These are phyloP conservation scores for Cutaneotrichosporon cavernicola DNA, from an alignment of 1,284 basidiomycete species.

Conservation along the genomic window DNA sequence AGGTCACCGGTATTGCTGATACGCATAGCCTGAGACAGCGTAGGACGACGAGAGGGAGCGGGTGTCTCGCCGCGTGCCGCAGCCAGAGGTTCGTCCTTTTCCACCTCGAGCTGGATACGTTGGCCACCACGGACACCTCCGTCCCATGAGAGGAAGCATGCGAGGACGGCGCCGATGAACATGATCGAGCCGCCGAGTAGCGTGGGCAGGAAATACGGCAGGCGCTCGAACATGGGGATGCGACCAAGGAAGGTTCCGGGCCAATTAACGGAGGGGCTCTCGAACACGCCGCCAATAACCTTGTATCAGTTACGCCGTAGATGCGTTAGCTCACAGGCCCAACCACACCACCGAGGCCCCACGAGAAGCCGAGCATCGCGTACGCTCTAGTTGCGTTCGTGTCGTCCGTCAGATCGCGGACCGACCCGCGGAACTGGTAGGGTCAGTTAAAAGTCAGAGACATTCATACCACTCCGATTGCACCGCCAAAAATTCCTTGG, in stretches of 20 bases:
- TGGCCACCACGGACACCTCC: constrained; percentile 81
- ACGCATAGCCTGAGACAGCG: constrained; percentile 33
- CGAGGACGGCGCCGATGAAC: constrained; percentile 71
- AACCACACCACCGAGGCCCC: constrained; percentile 81
- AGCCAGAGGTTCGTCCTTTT: constrained; percentile 60
- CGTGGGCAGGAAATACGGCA: constrained; percentile 91
- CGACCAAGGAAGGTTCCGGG: constrained; percentile 65
- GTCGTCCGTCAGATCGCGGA: constrained; percentile 72
- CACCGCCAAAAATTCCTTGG: constrained; percentile 93
- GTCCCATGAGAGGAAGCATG: constrained; percentile 84
- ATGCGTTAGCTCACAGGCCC: constrained; percentile 38
- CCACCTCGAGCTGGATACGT: constrained; percentile 69
- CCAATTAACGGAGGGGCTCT: constrained; percentile 81
- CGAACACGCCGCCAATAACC: constrained; percentile 82
- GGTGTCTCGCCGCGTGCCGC: constrained; percentile 20
- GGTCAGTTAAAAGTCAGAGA: neutral
- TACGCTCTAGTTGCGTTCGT: constrained; percentile 93
- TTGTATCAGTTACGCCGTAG: constrained; percentile 16
- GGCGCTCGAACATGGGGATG: constrained; percentile 65
- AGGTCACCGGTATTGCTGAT: constrained; percentile 13
- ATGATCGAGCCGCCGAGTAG: constrained; percentile 73
- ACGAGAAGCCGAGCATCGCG: constrained; percentile 89
- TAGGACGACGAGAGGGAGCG: constrained; percentile 20
- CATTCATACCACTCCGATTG: constrained; percentile 76
- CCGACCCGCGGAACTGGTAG: constrained; percentile 64